Evolutionary conservation across 176 grass and related monocot species (phyloP).

Genomic region (Eragrostis nindensis): DNA sequence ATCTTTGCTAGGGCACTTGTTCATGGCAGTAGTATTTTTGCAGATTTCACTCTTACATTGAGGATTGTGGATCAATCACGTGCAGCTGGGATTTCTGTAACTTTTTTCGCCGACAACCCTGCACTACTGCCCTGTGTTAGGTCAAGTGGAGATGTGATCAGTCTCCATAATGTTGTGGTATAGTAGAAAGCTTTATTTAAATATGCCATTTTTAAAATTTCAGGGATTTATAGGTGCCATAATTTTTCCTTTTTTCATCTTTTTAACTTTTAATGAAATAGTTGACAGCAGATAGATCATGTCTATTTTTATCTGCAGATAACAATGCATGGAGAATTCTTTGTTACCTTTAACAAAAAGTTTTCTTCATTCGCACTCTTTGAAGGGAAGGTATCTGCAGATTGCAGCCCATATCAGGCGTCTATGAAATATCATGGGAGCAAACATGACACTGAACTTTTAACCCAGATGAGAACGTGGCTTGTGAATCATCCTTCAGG

Average conservation of each 20-base stretch:
- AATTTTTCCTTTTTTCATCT: background rate
- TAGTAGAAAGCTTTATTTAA: constrained; percentile 20
- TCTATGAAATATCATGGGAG: constrained; percentile 59
- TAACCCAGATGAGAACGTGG: constrained; percentile 66
- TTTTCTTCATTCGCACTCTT: constrained; percentile 86
- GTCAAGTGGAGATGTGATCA: constrained; percentile 74
- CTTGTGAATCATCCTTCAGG: constrained; percentile 44
- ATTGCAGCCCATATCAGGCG: constrained; percentile 56
- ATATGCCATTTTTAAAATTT: constrained; percentile 44
- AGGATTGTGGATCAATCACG: constrained; percentile 71
- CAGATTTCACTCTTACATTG: constrained; percentile 75
- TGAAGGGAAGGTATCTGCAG: constrained; percentile 55
- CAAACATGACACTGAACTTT: constrained; percentile 52
- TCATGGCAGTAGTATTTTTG: constrained; percentile 6
- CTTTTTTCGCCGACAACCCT: constrained; percentile 59
- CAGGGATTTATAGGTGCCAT: background rate
- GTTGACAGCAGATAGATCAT: constrained; percentile 16
- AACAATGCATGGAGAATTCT: constrained; percentile 57
- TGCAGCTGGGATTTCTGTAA: constrained; percentile 56
- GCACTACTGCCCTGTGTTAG: constrained; percentile 58
- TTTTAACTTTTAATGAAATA: background rate
- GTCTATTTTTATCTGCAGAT: constrained; percentile 62
- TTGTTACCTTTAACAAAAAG: constrained; percentile 65
- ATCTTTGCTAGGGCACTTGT: background rate
- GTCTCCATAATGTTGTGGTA: constrained; percentile 78